These are phyloP conservation scores for Ascochyta rabiei DNA, from an alignment of 2,329 filamentous ascomycete genomes.

Conservation along the genomic window DNA sequence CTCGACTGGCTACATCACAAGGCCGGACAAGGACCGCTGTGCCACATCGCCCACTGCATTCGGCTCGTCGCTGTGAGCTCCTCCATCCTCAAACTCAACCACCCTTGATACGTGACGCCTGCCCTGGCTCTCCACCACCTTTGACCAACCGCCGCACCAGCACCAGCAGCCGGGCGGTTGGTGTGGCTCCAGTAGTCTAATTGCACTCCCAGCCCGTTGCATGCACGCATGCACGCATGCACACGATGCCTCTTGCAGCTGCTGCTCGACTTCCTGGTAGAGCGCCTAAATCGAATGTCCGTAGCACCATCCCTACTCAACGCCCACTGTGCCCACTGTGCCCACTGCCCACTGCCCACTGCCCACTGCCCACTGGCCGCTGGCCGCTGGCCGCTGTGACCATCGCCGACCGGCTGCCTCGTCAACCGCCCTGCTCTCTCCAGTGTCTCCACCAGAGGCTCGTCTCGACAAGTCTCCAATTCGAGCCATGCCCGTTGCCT, in stretches of 20 bases:
- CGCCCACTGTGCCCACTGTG: constrained; percentile 4
- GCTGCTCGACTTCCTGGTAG: not conserved
- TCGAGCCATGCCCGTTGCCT: constrained; percentile 10
- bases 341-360: not conserved
- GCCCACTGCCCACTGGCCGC: no score
- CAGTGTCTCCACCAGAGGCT: constrained; percentile 2
- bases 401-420: constrained; percentile 1
- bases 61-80: constrained; percentile 9
- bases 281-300: not conserved
- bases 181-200: constrained; percentile 11
- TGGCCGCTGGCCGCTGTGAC: no score
- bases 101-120: not conserved
- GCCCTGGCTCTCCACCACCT: not conserved
- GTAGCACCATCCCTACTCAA: not conserved
- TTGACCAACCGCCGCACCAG: constrained; percentile 2
- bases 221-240: not conserved
- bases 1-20: constrained; percentile 11
- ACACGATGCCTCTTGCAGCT: constrained; percentile 2
- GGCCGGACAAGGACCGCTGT: constrained; percentile 15
- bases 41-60: constrained; percentile 10
- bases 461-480: constrained; percentile 7
- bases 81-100: no score
- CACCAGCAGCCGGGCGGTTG: constrained; percentile 2
- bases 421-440: not conserved
- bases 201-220: constrained; percentile 12